phyloP scores from a whole-genome alignment of 179 eudicot species.

The Spergularia azorica region DNA sequence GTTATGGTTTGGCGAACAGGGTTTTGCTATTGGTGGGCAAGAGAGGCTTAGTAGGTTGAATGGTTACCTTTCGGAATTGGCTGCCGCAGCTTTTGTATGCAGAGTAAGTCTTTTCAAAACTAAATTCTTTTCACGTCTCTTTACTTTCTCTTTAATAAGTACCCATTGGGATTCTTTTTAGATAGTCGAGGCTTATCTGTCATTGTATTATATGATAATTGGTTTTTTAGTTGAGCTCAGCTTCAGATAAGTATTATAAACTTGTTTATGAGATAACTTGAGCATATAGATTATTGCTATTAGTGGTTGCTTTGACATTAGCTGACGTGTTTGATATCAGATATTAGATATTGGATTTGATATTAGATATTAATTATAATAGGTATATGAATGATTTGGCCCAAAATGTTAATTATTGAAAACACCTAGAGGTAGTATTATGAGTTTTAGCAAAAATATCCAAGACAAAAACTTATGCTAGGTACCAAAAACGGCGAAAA shows the following conservation, averaged over 20 bases:
- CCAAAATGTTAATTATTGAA: no score
- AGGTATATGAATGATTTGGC: no score
- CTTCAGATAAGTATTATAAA: neutral
- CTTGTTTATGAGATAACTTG: no score
- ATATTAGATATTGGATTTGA: no score
- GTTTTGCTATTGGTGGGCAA: conserved; percentile 96
- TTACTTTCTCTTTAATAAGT: neutral
- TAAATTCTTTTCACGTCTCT: neutral
- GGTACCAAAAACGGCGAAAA: no score
- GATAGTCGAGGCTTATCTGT: neutral
- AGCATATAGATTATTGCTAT: neutral
- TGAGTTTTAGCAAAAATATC: no score
- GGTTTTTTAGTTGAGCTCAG: neutral
- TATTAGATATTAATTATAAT: no score
- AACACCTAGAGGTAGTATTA: no score
- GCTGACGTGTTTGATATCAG: neutral
- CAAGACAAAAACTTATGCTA: no score
- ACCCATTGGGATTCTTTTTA: neutral
- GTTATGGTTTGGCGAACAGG: conserved; percentile 78
- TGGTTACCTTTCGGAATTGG: conserved; percentile 92
- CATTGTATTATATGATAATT: neutral
- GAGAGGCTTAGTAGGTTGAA: conserved; percentile 76
- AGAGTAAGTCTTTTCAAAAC: conserved; percentile 59
- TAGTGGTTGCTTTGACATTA: neutral
- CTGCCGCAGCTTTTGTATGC: conserved; percentile 99